A percentile compares a stretch with the other conserved stretches of the same genome.
Evolutionary conservation across 495 filamentous ascomycete species (phyloP).

Genomic region (Ascodesmis nigricans): DNA sequence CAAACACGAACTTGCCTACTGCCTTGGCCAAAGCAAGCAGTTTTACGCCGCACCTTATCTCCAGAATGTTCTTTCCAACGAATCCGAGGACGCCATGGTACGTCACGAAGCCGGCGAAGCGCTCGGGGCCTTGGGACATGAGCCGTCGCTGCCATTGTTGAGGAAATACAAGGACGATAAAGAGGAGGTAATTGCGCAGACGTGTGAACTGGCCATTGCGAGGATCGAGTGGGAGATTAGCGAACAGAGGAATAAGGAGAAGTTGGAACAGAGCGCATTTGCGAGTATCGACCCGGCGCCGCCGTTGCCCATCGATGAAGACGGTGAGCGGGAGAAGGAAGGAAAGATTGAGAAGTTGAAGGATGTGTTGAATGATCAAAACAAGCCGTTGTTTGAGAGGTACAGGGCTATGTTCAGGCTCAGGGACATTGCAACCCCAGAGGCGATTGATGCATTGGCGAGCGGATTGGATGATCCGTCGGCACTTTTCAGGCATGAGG

Average conservation of each 20-base stretch:
- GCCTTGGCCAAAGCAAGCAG: slow-evolving; percentile 75
- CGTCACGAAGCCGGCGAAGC: slow-evolving; percentile 94
- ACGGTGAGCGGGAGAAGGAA: slow-evolving; percentile 30
- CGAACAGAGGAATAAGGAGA: slow-evolving; percentile 45
- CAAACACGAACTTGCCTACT: slow-evolving; percentile 90
- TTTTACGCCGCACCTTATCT: slow-evolving; percentile 49
- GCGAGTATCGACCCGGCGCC: slow-evolving; percentile 90
- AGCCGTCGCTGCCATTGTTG: slow-evolving; percentile 46
- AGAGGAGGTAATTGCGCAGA: slow-evolving; percentile 65
- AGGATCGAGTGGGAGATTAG: slow-evolving; percentile 85
- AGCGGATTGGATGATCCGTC: slow-evolving; percentile 67
- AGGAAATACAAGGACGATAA: slow-evolving; percentile 45
- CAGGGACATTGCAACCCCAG: slow-evolving; percentile 75
- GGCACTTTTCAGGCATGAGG: slow-evolving; percentile 86
- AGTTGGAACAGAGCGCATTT: slow-evolving; percentile 61
- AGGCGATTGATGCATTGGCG: slow-evolving; percentile 66
- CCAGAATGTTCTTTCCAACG: slow-evolving; percentile 52
- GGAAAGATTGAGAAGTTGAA: slow-evolving; percentile 54
- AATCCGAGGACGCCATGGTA: slow-evolving; percentile 74
- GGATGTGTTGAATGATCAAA: slow-evolving; percentile 53
- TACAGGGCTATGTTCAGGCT: slow-evolving; percentile 97
- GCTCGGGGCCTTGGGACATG: slow-evolving; percentile 65
- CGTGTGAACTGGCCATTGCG: slow-evolving; percentile 87
- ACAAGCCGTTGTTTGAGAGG: slow-evolving; percentile 61
- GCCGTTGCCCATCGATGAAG: slow-evolving; percentile 57